Evolutionary conservation across 31 red algal genomes (phyloP).

Genomic region (Asparagopsis taxiformis): DNA sequence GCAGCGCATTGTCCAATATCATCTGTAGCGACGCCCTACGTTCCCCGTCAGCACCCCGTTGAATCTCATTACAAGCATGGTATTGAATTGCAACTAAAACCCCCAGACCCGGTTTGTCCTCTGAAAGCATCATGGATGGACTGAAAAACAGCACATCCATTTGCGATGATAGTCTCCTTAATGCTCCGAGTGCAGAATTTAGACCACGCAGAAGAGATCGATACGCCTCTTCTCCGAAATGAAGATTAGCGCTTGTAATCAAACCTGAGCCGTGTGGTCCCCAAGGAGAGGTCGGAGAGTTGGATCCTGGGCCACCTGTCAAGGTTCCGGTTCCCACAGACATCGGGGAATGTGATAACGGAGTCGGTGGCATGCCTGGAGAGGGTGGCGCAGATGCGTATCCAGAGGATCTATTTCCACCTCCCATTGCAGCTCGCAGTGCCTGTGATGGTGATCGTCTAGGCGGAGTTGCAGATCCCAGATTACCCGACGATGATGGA

Average conservation of each 20-base stretch:
- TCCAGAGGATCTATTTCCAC: slow-evolving; percentile 9
- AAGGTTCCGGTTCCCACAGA: background rate
- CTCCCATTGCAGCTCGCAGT: slow-evolving; percentile 58
- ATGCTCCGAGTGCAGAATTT: slow-evolving; percentile 33
- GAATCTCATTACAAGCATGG: slow-evolving; percentile 57
- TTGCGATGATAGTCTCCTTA: slow-evolving; percentile 42
- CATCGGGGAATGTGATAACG: slow-evolving; percentile 4
- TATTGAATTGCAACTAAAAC: slow-evolving; percentile 43
- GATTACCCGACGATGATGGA: slow-evolving; percentile 10
- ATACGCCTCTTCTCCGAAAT: slow-evolving; percentile 66
- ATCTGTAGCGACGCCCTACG: slow-evolving; percentile 33
- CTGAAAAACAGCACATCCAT: slow-evolving; percentile 52
- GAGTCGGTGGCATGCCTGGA: slow-evolving; percentile 33
- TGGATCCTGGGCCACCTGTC: background rate
- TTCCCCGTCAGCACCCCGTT: slow-evolving; percentile 38
- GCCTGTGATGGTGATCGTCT: slow-evolving; percentile 60
- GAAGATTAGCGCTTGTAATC: slow-evolving; percentile 40
- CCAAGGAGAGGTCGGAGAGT: slow-evolving; percentile 53
- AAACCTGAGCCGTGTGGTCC: slow-evolving; percentile 37
- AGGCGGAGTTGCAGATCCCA: slow-evolving; percentile 20
- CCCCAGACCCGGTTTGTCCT: slow-evolving; percentile 46
- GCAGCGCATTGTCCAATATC: slow-evolving; percentile 60
- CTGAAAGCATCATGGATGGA: slow-evolving; percentile 39
- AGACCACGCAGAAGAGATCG: slow-evolving; percentile 50
- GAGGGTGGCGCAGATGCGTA: slow-evolving; percentile 29